Evolutionary conservation across 129 eudicot species (phyloP).

Genomic region (Centella asiatica): DNA sequence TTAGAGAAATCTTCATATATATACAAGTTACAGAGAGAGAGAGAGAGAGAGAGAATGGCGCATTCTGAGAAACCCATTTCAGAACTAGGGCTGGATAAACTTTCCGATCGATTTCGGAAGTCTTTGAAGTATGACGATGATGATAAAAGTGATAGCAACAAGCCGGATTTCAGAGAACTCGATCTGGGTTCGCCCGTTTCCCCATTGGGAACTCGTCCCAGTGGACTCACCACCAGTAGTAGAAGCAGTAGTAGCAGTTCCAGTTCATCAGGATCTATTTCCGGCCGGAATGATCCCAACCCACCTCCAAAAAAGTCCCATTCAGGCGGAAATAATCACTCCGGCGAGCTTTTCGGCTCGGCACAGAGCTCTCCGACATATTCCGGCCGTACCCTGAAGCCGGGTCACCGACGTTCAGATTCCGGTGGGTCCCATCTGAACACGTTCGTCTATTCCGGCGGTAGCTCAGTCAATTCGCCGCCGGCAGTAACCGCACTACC

Average conservation of each 20-base stretch:
- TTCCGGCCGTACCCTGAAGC: slow-evolving; percentile 13
- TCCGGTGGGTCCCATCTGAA: slow-evolving; percentile 22
- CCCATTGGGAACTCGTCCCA: slow-evolving; percentile 37
- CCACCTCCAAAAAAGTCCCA: slow-evolving; percentile 20
- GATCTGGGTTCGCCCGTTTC: slow-evolving; percentile 93
- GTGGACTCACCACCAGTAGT: slow-evolving; percentile 24
- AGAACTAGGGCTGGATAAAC: slow-evolving; percentile 33
- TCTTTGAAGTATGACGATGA: slow-evolving; percentile 22
- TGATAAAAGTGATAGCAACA: slow-evolving; percentile 24
- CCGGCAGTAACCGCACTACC: slow-evolving; percentile 48
- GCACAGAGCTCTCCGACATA: slow-evolving; percentile 54
- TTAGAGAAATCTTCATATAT: background rate
- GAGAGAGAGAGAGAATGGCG: slow-evolving; percentile 43
- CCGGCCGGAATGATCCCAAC: slow-evolving; percentile 41
- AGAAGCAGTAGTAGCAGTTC: slow-evolving; percentile 49
- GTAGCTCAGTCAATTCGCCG: slow-evolving; percentile 60
- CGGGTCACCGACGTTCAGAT: slow-evolving; percentile 46
- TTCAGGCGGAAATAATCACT: slow-evolving; percentile 35
- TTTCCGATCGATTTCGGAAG: slow-evolving; percentile 53
- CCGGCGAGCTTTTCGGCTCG: slow-evolving; percentile 66
- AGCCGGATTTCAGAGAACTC: slow-evolving; percentile 75
- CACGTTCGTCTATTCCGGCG: slow-evolving; percentile 21
- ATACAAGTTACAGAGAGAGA: background rate
- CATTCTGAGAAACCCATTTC: slow-evolving; percentile 28
- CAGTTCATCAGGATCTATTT: slow-evolving; percentile 79